These are phyloP conservation scores for Penicillium herquei DNA, from an alignment of 495 filamentous ascomycete species.

Conservation along the genomic window DNA sequence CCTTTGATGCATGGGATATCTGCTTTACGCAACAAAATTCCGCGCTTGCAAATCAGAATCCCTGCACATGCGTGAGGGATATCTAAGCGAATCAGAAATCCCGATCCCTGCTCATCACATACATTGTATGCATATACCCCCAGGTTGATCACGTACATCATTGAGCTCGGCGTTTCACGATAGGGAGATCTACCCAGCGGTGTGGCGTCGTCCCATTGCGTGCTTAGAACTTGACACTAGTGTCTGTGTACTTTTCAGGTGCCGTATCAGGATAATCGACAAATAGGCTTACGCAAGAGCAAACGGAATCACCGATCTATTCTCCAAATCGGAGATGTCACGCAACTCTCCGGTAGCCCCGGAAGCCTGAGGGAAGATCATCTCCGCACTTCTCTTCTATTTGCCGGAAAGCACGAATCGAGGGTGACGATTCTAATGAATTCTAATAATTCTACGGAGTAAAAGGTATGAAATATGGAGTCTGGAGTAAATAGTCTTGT, in stretches of 20 bases:
- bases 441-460: no score
- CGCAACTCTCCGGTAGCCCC: neutral
- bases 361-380: neutral
- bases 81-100: neutral
- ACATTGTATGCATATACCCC: neutral
- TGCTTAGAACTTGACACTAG: conserved; percentile 8
- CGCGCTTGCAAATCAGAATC: no score
- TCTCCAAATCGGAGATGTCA: conserved; percentile 16
- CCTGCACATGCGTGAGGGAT: neutral
- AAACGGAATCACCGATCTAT: neutral
- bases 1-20: neutral
- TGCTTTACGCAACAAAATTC: neutral
- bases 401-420: neutral
- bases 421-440: no score
- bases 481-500: no score
- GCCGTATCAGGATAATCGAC: neutral
- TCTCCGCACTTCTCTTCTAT: neutral
- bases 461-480: no score
- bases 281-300: neutral
- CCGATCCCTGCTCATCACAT: neutral
- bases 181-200: conserved; percentile 15
- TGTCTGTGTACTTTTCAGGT: no score
- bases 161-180: conserved; percentile 18
- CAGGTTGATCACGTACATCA: conserved; percentile 24
- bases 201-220: conserved; percentile 21